Conservation (phyloP, 2,329 filamentous ascomycete species). For the Talaromyces sp. region DNA sequence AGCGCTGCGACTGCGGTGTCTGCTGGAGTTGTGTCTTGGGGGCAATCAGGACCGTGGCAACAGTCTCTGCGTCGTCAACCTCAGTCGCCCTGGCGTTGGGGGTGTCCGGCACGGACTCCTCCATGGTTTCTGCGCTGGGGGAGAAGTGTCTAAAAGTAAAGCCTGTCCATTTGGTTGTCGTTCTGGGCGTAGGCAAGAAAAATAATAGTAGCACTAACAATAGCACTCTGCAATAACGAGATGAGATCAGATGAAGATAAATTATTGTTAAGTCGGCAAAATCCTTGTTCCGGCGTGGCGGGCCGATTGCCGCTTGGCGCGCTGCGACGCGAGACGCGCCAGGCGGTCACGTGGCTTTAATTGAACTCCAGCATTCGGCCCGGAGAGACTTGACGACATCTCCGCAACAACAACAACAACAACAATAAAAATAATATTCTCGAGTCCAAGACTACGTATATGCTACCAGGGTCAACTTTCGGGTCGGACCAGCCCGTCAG, state of each 20-base stretch:
- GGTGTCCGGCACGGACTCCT: slow-evolving; percentile 36
- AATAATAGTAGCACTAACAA: not conserved
- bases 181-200: not conserved
- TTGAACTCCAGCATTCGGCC: too few species aligned
- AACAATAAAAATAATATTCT: too few species aligned
- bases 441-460: too few species aligned
- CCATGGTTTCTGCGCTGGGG: slow-evolving; percentile 22
- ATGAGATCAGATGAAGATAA: not conserved
- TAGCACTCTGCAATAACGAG: not conserved
- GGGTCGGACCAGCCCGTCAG: too few species aligned
- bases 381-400: too few species aligned
- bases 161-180: not conserved
- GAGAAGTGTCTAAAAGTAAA: not conserved
- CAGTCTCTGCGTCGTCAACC: slow-evolving; percentile 40
- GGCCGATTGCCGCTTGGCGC: not conserved
- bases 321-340: not conserved
- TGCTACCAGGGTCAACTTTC: too few species aligned
- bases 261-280: not conserved
- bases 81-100: slow-evolving; percentile 28
- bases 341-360: not conserved
- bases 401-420: not conserved
- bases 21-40: slow-evolving; percentile 22
- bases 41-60: slow-evolving; percentile 43
- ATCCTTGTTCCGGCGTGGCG: not conserved
- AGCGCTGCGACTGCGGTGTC: slow-evolving; percentile 10